These are phyloP conservation scores for Fusarium oxysporum DNA, from an alignment of 2,329 filamentous ascomycete genomes.

Conservation along the genomic window DNA sequence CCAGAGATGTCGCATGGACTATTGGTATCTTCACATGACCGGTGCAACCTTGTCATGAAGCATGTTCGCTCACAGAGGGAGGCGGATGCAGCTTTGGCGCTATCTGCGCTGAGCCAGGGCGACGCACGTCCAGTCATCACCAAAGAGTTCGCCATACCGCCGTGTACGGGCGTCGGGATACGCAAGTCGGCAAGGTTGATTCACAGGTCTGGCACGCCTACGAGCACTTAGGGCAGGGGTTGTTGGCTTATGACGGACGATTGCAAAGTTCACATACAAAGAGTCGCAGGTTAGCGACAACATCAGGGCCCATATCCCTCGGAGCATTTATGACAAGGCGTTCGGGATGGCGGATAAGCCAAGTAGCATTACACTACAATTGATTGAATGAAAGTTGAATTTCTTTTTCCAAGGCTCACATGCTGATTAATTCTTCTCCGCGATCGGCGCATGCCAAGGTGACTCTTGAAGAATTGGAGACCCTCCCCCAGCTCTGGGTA, in stretches of 20 bases:
- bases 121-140: constrained; percentile 8
- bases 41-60: constrained; percentile 24
- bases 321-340: constrained; percentile 40
- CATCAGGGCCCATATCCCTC: constrained; percentile 1
- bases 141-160: constrained; percentile 5
- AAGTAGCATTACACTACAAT: constrained; percentile 19
- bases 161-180: constrained; percentile 22
- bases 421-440: background rate
- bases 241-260: constrained; percentile 24
- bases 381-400: constrained; percentile 9
- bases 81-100: constrained; percentile 39
- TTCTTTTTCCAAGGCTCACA: background rate
- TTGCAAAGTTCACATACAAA: constrained; percentile 9
- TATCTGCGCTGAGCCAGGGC: constrained; percentile 43
- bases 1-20: constrained; percentile 35
- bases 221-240: constrained; percentile 16
- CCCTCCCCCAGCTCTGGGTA: background rate
- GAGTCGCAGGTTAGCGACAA: constrained; percentile 11
- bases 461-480: constrained; percentile 5
- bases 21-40: constrained; percentile 11
- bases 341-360: constrained; percentile 19
- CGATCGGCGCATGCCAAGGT: background rate
- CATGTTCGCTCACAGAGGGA: constrained; percentile 30
- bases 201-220: constrained; percentile 16
- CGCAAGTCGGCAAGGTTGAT: constrained; percentile 29